Conservation (phyloP, 495 filamentous ascomycete species). For the Podospora appendiculata region DNA sequence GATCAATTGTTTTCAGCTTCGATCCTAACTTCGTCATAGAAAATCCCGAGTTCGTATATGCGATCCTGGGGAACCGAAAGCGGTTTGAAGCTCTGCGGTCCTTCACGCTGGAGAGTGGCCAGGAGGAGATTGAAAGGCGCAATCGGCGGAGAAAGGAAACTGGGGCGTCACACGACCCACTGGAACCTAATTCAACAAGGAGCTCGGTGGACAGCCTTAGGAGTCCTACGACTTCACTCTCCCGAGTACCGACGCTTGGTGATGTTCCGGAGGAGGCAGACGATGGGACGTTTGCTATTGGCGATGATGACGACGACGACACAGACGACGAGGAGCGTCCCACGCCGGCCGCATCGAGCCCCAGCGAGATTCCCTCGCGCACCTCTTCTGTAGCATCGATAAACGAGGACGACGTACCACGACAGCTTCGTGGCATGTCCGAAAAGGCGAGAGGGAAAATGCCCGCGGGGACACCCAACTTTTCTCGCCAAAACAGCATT, state of each 20-base stretch:
- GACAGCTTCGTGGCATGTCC: slow-evolving; percentile 91
- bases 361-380: slow-evolving; percentile 61
- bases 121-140: slow-evolving; percentile 83
- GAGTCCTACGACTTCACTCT: slow-evolving; percentile 47
- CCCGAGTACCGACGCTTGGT: slow-evolving; percentile 55
- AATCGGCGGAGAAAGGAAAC: slow-evolving; percentile 67
- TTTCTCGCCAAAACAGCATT: slow-evolving; percentile 88
- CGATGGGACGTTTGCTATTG: slow-evolving; percentile 74
- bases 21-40: slow-evolving; percentile 40
- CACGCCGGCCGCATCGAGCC: slow-evolving; percentile 64
- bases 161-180: slow-evolving; percentile 33
- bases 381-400: slow-evolving; percentile 62
- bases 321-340: slow-evolving; percentile 61
- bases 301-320: slow-evolving; percentile 77
- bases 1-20: neutral
- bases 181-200: slow-evolving; percentile 41
- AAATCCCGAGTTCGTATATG: slow-evolving; percentile 78
- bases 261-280: slow-evolving; percentile 66
- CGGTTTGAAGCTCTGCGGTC: slow-evolving; percentile 81
- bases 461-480: slow-evolving; percentile 74
- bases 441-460: slow-evolving; percentile 96
- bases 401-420: slow-evolving; percentile 64
- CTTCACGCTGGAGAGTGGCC: slow-evolving; percentile 92
- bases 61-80: slow-evolving; percentile 70
- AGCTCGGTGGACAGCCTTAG: slow-evolving; percentile 66